Percentiles rank a stretch among this genome's conserved stretches.
phyloP scores from a whole-genome alignment of 2,329 filamentous ascomycete species.

The Epichloe coenophiala region DNA sequence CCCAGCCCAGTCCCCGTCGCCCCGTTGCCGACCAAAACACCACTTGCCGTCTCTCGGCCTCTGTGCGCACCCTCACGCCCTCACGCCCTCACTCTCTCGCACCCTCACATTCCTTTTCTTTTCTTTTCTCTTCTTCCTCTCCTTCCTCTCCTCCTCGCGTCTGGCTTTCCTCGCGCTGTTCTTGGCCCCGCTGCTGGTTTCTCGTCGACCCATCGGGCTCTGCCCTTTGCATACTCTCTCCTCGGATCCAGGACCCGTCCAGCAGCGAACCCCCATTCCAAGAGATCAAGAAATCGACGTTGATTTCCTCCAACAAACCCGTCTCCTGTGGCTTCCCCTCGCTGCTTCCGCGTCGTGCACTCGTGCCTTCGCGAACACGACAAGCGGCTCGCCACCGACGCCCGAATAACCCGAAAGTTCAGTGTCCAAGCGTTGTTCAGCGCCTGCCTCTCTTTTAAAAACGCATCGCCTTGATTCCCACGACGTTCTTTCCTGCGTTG shows the following conservation, averaged over 20 bases:
- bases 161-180: not conserved
- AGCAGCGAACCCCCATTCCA: not conserved
- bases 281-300: not conserved
- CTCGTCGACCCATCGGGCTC: conserved; percentile 1
- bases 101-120: not conserved
- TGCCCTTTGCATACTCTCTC: not conserved
- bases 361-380: not conserved
- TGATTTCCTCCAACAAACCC: not conserved
- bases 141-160: not conserved
- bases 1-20: not conserved
- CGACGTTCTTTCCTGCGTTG: conserved; percentile 3
- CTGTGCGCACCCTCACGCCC: not conserved
- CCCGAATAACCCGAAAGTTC: not conserved
- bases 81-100: not conserved
- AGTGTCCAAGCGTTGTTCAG: not conserved
- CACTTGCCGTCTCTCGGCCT: not conserved
- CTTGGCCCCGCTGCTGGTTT: conserved; percentile 1
- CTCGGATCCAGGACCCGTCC: not conserved
- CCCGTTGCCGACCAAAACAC: not conserved
- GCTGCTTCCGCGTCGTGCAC: not conserved
- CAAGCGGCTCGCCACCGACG: not conserved
- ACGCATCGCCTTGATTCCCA: not conserved
- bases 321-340: not conserved
- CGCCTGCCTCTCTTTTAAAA: conserved; percentile 3
- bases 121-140: not conserved